A percentile compares a stretch with the other conserved stretches of the same genome.
Conservation (phyloP, 805 yeast genomes). For the Saccharomycopsis amapae region DNA sequence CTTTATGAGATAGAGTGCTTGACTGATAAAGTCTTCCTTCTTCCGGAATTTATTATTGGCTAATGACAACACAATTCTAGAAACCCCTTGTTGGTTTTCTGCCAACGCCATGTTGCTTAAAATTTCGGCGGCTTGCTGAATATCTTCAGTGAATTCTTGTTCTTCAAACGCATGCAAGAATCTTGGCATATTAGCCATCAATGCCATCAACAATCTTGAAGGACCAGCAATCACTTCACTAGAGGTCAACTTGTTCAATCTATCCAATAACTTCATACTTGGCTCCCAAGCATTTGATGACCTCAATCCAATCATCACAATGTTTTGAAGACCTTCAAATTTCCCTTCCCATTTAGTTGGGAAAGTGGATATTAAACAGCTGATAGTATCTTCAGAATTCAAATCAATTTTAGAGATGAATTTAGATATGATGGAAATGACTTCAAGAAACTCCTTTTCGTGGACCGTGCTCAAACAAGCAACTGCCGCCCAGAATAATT, state of each 20-base stretch:
- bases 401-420: constrained; percentile 82
- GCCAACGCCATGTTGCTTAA: constrained; percentile 56
- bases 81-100: constrained; percentile 47
- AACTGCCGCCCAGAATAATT: constrained; percentile 89
- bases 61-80: constrained; percentile 70
- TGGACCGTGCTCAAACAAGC: constrained; percentile 87
- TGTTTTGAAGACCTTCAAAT: constrained; percentile 79
- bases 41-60: constrained; percentile 76
- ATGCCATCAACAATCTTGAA: constrained; percentile 59
- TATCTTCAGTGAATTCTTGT: constrained; percentile 42
- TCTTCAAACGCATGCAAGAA: constrained; percentile 73
- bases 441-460: constrained; percentile 89
- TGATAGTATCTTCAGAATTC: constrained; percentile 78
- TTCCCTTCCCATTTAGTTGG: constrained; percentile 96
- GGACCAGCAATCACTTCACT: constrained; percentile 73
- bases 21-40: constrained; percentile 83
- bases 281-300: constrained; percentile 77
- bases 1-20: constrained; percentile 65
- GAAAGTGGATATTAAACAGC: constrained; percentile 74
- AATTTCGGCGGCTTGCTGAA: constrained; percentile 45
- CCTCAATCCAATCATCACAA: constrained; percentile 74
- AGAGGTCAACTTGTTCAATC: constrained; percentile 56
- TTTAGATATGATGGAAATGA: constrained; percentile 71
- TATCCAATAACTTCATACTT: constrained; percentile 65
- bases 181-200: constrained; percentile 76